Conservation (phyloP, 2,329 filamentous ascomycete species). For the Pseudogymnoascus sp. region DNA sequence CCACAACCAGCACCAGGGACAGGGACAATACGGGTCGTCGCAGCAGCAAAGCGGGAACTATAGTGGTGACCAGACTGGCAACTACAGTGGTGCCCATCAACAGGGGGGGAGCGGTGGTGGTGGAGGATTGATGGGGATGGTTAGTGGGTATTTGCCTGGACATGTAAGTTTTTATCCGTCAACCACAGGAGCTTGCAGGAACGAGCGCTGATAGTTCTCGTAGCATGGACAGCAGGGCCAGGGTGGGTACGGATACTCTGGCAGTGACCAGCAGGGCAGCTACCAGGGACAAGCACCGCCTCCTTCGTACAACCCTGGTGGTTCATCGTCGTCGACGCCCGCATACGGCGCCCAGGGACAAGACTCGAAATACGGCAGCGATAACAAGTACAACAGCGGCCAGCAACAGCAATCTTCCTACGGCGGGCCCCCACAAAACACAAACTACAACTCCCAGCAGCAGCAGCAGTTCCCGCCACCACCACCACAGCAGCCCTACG, state of each 20-base stretch:
- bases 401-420: constrained; percentile 17
- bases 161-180: constrained; percentile 22
- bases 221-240: constrained; percentile 34
- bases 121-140: constrained; percentile 22
- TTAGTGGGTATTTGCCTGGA: constrained; percentile 25
- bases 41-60: constrained; percentile 38
- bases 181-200: too few species aligned
- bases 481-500: background rate
- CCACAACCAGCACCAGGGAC: constrained; percentile 19
- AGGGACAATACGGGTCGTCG: constrained; percentile 52
- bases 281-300: constrained; percentile 57
- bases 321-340: constrained; percentile 12
- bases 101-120: background rate
- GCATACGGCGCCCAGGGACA: constrained; percentile 11
- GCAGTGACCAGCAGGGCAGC: constrained; percentile 35
- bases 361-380: constrained; percentile 1
- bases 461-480: constrained; percentile 12
- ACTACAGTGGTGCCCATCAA: constrained; percentile 5
- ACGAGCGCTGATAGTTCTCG: background rate
- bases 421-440: constrained; percentile 12
- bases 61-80: background rate
- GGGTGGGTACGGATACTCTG: constrained; percentile 52
- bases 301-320: constrained; percentile 45
- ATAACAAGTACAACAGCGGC: background rate
- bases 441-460: constrained; percentile 9